Base-by-base conservation (phyloP, 1,284 basidiomycete genomes). In the Leccinum pachyderme region DNA sequence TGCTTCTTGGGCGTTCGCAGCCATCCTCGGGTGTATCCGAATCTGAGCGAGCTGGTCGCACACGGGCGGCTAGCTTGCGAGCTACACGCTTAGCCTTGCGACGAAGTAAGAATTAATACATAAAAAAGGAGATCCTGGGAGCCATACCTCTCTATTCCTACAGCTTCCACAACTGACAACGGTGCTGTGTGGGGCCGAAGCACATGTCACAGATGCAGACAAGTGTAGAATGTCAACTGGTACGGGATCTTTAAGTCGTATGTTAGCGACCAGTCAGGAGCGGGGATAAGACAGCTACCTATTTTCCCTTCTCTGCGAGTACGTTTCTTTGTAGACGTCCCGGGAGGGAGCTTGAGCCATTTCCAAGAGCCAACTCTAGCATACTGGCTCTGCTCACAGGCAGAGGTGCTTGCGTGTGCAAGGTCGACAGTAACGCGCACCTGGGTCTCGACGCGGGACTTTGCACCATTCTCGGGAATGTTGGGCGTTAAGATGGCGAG, bases 361-460 rank as follows among this genome's bases (percentile, higher is more conserved):
- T 88, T 89, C 89, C 90, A 95, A 7, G 85, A 87, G 22, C 89
- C 90, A 27, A 93, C 81, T 46, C 83, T 79, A 64, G 89, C 83
- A 61, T 90, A 89, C 60, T 81, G 83, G 61, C 72, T 70, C 7
- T 82, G 78, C 57, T 88, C 83, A 9, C 66, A 72, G 1, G 80
- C 77, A 4, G 85, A 81, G 5, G 84, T 79, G 63, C 78, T 84
- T 15, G 82, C 76, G 60, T 85, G 82, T 13, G 88, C 86, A 49
- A 93, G 77, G 65, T 91, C 87, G 49, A 94, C 77, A 9, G 85
- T 84, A 37, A 94, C 81, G 65, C 92, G 84, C 51, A 95, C 86
- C 75, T 95, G 94, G 1, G 94, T 97, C 72, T 97, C 95, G 24
- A 97, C 94, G 25, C 94, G 84, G 49, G 91, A 94, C 73, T 96